These are phyloP conservation scores for Russula sp. DNA, from an alignment of 768 basidiomycete species.

Conservation along the genomic window DNA sequence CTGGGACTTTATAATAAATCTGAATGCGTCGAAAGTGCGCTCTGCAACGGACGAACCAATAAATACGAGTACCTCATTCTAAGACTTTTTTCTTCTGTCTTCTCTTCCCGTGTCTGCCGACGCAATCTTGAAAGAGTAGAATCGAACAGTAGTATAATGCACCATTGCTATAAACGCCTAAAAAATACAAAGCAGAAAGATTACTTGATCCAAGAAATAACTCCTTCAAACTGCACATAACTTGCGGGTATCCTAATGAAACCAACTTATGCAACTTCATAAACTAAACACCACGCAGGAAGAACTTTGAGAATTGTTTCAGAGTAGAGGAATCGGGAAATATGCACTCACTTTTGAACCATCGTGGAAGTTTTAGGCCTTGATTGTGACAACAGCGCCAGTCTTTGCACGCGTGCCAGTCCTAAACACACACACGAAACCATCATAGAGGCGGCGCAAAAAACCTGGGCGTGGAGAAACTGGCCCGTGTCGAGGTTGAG, in stretches of 20 bases:
- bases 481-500: conserved; percentile 22
- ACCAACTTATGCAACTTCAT: not conserved
- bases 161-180: not conserved
- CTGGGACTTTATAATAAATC: too few species aligned
- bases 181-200: not conserved
- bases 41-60: not conserved
- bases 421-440: not conserved
- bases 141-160: not conserved
- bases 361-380: conserved; percentile 7
- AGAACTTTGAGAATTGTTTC: not conserved
- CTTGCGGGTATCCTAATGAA: not conserved
- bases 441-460: conserved; percentile 19
- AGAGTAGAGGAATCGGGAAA: not conserved
- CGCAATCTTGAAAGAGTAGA: not conserved
- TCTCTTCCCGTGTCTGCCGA: not conserved
- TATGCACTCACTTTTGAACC: not conserved
- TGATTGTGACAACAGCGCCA: conserved; percentile 7
- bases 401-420: conserved; percentile 8
- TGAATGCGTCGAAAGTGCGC: not conserved
- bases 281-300: not conserved
- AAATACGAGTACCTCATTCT: not conserved
- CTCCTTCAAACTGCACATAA: not conserved
- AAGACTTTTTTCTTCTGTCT: not conserved
- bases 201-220: not conserved
- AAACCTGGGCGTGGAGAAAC: conserved; percentile 21